These are phyloP conservation scores for Suillus americanus DNA, from an alignment of 768 basidiomycete genomes.

Conservation along the genomic window DNA sequence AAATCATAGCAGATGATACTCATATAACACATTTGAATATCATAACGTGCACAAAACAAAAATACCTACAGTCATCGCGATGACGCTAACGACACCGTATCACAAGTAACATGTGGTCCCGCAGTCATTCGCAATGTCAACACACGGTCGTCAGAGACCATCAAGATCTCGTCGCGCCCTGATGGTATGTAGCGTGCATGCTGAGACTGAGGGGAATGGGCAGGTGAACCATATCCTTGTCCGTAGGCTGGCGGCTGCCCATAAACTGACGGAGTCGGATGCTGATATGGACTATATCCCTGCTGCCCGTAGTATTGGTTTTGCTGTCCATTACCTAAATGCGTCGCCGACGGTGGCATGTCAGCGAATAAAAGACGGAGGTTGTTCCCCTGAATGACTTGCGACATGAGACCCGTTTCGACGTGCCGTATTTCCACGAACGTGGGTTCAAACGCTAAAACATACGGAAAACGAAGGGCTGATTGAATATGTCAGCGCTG, in stretches of 20 bases:
- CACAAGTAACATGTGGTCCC: constrained; percentile 12
- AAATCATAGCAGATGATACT: constrained; percentile 15
- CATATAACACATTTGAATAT: constrained; percentile 7
- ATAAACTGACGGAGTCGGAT: constrained; percentile 17
- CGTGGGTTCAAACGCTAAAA: constrained; percentile 92
- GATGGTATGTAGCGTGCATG: constrained; percentile 48
- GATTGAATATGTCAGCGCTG: constrained; percentile 11
- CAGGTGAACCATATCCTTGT: constrained; percentile 29
- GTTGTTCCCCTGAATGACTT: constrained; percentile 94
- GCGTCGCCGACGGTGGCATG: constrained; percentile 83
- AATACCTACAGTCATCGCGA: constrained; percentile 18
- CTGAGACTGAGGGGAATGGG: constrained; percentile 37
- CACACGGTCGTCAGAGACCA: constrained; percentile 88
- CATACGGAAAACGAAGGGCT: constrained; percentile 97
- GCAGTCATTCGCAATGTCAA: constrained; percentile 61
- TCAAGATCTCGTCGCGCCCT: constrained; percentile 81
- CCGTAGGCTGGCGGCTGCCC: constrained; percentile 21
- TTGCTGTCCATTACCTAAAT: constrained; percentile 43
- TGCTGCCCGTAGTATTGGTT: constrained; percentile 34
- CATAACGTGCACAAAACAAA: constrained; percentile 3
- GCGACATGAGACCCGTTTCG: constrained; percentile 86
- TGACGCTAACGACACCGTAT: constrained; percentile 14
- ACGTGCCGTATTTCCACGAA: constrained; percentile 98
- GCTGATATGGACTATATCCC: constrained; percentile 34
- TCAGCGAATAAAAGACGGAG: constrained; percentile 91